These are phyloP conservation scores for Lepiota brunneoincarnata DNA, from an alignment of 768 basidiomycete species.

Conservation along the genomic window DNA sequence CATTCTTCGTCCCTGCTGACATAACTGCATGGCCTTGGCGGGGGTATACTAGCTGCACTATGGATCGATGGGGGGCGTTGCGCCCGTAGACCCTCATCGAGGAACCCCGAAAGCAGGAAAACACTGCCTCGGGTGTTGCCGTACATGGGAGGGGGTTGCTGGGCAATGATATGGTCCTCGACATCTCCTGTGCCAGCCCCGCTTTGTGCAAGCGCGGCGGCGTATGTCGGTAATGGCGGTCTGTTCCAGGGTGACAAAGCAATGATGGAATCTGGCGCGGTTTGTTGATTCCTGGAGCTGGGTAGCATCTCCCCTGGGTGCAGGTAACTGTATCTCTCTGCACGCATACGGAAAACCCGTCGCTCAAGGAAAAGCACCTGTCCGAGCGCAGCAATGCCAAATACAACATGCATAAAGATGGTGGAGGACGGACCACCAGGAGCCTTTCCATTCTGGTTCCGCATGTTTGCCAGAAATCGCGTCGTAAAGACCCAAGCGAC, in stretches of 20 bases:
- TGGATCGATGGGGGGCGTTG: conserved; percentile 41
- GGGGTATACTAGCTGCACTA: conserved; percentile 24
- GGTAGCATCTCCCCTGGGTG: conserved; percentile 60
- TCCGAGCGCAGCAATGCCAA: conserved; percentile 46
- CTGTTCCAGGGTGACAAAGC: conserved; percentile 69
- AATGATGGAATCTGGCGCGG: conserved; percentile 27
- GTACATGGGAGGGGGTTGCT: conserved; percentile 73
- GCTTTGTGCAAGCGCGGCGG: conserved; percentile 63
- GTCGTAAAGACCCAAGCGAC: conserved; percentile 52
- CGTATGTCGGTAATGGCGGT: conserved; percentile 68
- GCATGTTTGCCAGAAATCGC: conserved; percentile 14
- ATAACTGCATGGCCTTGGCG: conserved; percentile 51
- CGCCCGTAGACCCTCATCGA: conserved; percentile 46
- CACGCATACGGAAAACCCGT: conserved; percentile 60
- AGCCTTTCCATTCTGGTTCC: conserved; percentile 14
- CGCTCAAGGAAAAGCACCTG: conserved; percentile 66
- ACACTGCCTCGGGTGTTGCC: conserved; percentile 71
- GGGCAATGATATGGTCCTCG: conserved; percentile 67
- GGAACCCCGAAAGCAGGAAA: conserved; percentile 52
- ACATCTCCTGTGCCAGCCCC: conserved; percentile 74
- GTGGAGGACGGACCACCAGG: conserved; percentile 27
- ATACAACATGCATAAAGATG: conserved; percentile 65
- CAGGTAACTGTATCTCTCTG: conserved; percentile 55
- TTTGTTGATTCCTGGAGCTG: conserved; percentile 27
- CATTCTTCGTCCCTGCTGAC: conserved; percentile 52